Conservation (phyloP, 2,329 filamentous ascomycete genomes). For the Colletotrichum sp. region DNA sequence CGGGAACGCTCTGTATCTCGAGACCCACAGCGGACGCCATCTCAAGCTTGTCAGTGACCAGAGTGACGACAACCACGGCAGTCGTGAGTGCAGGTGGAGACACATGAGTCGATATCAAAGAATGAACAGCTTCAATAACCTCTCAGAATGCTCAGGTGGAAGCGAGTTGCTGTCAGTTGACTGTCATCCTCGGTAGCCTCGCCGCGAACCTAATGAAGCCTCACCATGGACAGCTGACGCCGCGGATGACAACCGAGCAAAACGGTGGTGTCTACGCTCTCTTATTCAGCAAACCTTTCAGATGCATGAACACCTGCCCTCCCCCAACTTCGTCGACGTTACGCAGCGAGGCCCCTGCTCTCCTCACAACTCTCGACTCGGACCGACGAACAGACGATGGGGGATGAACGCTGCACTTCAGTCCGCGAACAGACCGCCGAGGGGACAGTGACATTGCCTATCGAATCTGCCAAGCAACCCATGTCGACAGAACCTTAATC, state of each 20-base stretch:
- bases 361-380: background rate
- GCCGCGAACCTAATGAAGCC: background rate
- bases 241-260: background rate
- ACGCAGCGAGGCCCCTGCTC: background rate
- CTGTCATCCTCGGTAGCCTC: background rate
- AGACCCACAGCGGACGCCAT: background rate
- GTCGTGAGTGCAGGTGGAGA: background rate
- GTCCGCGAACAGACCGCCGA: conserved; percentile 8
- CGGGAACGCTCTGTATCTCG: background rate
- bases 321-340: background rate
- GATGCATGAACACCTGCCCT: conserved; percentile 1
- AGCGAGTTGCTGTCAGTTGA: background rate
- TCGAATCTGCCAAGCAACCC: conserved; percentile 10
- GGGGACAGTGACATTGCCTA: conserved; percentile 6
- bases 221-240: background rate
- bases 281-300: background rate
- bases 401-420: conserved; percentile 14
- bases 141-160: background rate
- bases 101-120: background rate
- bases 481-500: conserved; percentile 14
- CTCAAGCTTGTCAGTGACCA: background rate
- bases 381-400: conserved; percentile 8
- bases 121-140: background rate
- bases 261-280: background rate
- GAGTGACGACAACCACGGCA: background rate